Conservation (phyloP, 2,329 filamentous ascomycete species). For the Ascochyta koolunga region DNA sequence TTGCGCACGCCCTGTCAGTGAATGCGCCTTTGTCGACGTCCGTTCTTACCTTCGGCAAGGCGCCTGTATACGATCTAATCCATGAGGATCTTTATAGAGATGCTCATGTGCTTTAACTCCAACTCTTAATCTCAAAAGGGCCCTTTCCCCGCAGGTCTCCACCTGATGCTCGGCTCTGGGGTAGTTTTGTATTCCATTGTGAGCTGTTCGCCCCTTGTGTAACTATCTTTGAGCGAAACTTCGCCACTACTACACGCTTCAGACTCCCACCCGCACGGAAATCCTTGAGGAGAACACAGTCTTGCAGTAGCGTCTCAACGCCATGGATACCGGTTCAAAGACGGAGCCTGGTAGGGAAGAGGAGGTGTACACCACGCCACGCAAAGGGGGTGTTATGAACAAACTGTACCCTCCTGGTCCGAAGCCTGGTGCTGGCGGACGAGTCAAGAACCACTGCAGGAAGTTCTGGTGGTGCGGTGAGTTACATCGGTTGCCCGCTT, state of each 20-base stretch:
- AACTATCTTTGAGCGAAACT: background rate
- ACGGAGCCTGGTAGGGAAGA: slow-evolving; percentile 15
- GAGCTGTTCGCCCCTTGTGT: slow-evolving; percentile 1
- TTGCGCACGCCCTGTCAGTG: slow-evolving; percentile 30
- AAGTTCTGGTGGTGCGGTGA: slow-evolving; percentile 50
- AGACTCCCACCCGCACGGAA: background rate
- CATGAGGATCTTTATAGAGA: slow-evolving; percentile 19
- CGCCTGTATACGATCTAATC: slow-evolving; percentile 25
- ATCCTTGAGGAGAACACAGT: background rate
- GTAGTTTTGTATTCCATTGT: slow-evolving; percentile 12
- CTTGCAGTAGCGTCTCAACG: background rate
- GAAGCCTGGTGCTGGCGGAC: slow-evolving; percentile 36
- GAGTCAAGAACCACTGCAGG: slow-evolving; percentile 46
- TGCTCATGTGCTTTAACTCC: slow-evolving; percentile 37
- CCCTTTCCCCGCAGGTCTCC: slow-evolving; percentile 38
- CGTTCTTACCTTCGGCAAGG: slow-evolving; percentile 25
- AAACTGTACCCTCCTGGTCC: slow-evolving; percentile 44
- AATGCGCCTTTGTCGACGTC: slow-evolving; percentile 30
- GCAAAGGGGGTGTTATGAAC: slow-evolving; percentile 39
- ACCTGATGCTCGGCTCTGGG: slow-evolving; percentile 16
- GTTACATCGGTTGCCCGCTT: slow-evolving; percentile 11
- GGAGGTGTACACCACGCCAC: slow-evolving; percentile 26
- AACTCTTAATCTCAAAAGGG: slow-evolving; percentile 21
- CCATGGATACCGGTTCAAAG: slow-evolving; percentile 35
- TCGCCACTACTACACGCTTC: background rate